phyloP scores from a whole-genome alignment of 768 basidiomycete species.

The Fibroporia radiculosa region DNA sequence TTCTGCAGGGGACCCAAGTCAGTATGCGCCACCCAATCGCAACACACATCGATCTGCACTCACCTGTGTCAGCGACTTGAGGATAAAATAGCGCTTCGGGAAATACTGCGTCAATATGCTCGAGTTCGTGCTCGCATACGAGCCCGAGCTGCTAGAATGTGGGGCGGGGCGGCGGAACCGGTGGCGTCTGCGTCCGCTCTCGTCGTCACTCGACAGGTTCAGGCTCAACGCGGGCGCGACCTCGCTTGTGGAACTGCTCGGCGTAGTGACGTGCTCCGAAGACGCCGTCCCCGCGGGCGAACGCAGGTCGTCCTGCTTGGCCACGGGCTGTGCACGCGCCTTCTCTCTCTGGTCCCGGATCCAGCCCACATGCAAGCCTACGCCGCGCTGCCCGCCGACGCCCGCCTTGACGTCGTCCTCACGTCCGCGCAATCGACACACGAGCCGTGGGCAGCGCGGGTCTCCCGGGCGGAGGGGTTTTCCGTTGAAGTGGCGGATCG shows the following conservation, averaged over 20 bases:
- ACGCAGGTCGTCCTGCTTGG: constrained; percentile 6
- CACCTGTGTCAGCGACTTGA: constrained; percentile 82
- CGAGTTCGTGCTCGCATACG: constrained; percentile 77
- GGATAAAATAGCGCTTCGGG: constrained; percentile 86
- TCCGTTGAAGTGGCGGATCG: constrained; percentile 71
- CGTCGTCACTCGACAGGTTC: constrained; percentile 33
- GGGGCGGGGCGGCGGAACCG: constrained; percentile 13
- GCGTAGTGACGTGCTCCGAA: constrained; percentile 12
- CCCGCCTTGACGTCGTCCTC: constrained; percentile 87
- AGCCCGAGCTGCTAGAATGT: constrained; percentile 55
- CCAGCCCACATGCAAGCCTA: constrained; percentile 79
- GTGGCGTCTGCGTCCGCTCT: constrained; percentile 20
- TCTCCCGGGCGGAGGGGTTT: constrained; percentile 61
- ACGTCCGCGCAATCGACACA: constrained; percentile 73
- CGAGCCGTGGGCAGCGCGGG: constrained; percentile 63
- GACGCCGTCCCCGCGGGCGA: constrained; percentile 14
- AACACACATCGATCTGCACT: constrained; percentile 12
- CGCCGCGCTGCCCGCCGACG: constrained; percentile 85
- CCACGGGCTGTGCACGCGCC: constrained; percentile 17
- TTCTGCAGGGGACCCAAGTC: constrained; percentile 32
- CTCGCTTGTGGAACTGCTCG: constrained; percentile 15
- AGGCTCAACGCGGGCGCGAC: constrained; percentile 18
- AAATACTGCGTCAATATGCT: constrained; percentile 71
- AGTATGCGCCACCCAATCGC: not conserved
- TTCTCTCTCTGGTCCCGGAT: constrained; percentile 53